Conservation (phyloP, 129 eudicot species). For the Chrysanthemum seticuspe region DNA sequence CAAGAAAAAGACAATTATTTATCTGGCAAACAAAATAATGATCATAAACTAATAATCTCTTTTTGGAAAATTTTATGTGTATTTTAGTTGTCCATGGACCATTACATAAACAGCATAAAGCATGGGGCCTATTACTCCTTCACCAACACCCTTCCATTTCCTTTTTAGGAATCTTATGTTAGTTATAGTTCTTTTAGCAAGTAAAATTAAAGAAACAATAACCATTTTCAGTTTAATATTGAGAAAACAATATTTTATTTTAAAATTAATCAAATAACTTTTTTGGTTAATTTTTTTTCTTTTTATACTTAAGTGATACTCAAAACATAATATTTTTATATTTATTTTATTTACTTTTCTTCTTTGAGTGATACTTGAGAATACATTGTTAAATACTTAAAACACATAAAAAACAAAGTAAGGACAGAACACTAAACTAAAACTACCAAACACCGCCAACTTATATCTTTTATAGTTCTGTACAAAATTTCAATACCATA, state of each 20-base stretch:
- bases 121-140: slow-evolving; percentile 35
- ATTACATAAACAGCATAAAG: slow-evolving; percentile 56
- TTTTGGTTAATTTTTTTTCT: no score
- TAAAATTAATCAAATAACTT: no score
- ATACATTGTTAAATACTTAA: not conserved
- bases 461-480: slow-evolving; percentile 2
- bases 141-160: slow-evolving; percentile 41
- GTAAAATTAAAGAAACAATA: no score
- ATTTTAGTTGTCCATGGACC: slow-evolving; percentile 40
- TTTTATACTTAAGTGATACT: no score
- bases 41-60: slow-evolving; percentile 10
- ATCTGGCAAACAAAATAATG: not conserved
- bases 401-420: slow-evolving; percentile 23
- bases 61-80: slow-evolving; percentile 6
- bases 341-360: no score
- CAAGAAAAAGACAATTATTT: not conserved
- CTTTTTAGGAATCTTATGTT: slow-evolving; percentile 31
- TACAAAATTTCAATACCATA: not conserved
- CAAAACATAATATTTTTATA: no score
- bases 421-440: slow-evolving; percentile 15
- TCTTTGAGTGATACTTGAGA: no score
- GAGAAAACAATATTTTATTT: no score
- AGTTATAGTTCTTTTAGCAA: no score
- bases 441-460: slow-evolving; percentile 20
- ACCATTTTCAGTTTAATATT: no score